Base-by-base conservation (phyloP, 2,329 filamentous ascomycete genomes). In the Alternaria tenuissima region DNA sequence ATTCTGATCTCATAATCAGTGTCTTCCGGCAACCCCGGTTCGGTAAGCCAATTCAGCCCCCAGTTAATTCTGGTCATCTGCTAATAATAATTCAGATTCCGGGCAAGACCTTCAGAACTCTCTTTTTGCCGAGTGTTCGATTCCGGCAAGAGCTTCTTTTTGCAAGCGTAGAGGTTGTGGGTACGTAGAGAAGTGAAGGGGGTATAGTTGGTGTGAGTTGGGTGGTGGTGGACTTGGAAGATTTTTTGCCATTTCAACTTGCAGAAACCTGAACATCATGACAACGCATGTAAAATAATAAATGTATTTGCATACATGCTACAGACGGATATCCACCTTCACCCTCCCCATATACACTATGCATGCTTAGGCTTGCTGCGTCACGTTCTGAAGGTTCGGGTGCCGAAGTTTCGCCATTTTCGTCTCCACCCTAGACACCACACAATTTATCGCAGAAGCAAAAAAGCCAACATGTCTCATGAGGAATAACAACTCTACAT, bases 1-100 rank as follows among this genome's bases (percentile, higher is more conserved):
- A 59, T 59, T 59, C 57, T 59, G 57, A 59, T 59, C 16, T 26
- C 7, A 3, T 5, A 22, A 39, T 59, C 30, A 56, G 38, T 11
- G 2, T 34, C 28, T 59, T 59, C 57, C 57, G 57, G 57, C 57
- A 59, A 59, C 57, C 57, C 57, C 57, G 44, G 57, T 59, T 59
- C 57, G 28, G 28, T 30, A 30, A 30, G 28, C 7, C 7, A 30
- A 11, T 12, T 4, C 28, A 30, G 9, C 28, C 11, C 28, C 11
- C 28, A 11, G 9, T 30, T 9, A 30, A 30, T 30, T 30, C 28
- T 26, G 24, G 24, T 7, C 24, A 26, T 26, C 24, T 26, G 24
- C 24, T 26, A 26, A 26, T 26, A 26, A 26, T 7, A 26, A 26
- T 26, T 7, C 28, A 30, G 57, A 59, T 44, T 59, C 57, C 44